phyloP scores from a whole-genome alignment of 345 rosid genomes.

The Cardamine chenopodiifolia region DNA sequence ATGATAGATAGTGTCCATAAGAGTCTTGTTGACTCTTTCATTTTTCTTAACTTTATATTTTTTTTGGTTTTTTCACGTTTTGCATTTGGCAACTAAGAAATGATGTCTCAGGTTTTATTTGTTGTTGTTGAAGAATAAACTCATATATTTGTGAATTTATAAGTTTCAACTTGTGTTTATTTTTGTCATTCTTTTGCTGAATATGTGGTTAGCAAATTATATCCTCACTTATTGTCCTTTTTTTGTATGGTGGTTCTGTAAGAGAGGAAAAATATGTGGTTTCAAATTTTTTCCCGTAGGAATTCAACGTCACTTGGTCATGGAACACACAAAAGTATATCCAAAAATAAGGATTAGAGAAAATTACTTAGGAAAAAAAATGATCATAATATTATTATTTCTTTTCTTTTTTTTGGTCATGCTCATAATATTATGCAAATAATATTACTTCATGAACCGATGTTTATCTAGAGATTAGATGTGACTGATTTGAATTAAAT shows the following conservation, averaged over 20 bases:
- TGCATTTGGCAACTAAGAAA: not conserved
- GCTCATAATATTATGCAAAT: no score
- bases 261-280: not conserved
- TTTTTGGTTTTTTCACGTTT: not conserved
- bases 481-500: not conserved
- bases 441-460: not conserved
- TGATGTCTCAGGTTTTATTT: slow-evolving; percentile 5
- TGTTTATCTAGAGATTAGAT: not conserved
- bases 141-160: slow-evolving; percentile 12
- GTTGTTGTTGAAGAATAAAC: slow-evolving; percentile 7
- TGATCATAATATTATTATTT: not conserved
- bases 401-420: no score
- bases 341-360: not conserved
- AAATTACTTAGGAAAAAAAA: not conserved
- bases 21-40: slow-evolving; percentile 30
- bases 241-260: not conserved
- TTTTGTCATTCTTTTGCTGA: slow-evolving; percentile 17
- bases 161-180: slow-evolving; percentile 28
- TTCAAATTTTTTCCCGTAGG: not conserved
- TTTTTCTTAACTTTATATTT: not conserved
- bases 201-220: slow-evolving; percentile 29
- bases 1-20: slow-evolving; percentile 34
- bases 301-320: not conserved
- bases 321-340: not conserved
- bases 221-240: not conserved